Evolutionary conservation across 148 eudicot genomes (phyloP).

Genomic region (Linanthus parryae): DNA sequence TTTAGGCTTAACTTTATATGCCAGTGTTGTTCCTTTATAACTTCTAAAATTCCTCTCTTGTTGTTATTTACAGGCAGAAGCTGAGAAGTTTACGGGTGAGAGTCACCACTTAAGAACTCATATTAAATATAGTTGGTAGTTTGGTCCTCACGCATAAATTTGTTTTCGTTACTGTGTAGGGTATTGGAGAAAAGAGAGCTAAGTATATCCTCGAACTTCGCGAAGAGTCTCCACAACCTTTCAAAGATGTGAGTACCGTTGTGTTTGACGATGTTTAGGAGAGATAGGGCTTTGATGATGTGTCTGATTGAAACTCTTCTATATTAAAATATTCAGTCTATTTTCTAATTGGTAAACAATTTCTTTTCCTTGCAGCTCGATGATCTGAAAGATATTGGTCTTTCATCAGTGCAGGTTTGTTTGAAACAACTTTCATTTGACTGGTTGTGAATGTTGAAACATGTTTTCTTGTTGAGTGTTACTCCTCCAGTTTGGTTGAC

Average conservation of each 20-base stretch:
- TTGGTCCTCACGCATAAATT: background rate
- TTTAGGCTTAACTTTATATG: too few species aligned
- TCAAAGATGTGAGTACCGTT: slow-evolving; percentile 45
- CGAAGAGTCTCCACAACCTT: slow-evolving; percentile 72
- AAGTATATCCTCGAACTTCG: slow-evolving; percentile 62
- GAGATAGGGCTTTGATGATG: too few species aligned
- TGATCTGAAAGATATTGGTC: slow-evolving; percentile 69
- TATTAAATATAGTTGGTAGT: background rate
- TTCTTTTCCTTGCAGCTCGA: slow-evolving; percentile 49
- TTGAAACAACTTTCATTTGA: too few species aligned
- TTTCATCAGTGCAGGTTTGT: slow-evolving; percentile 66
- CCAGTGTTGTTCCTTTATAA: background rate
- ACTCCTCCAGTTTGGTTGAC: too few species aligned
- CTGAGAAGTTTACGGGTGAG: slow-evolving; percentile 64
- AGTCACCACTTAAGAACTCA: background rate
- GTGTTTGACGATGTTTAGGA: too few species aligned
- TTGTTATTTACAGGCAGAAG: slow-evolving; percentile 52
- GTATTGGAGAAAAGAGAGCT: slow-evolving; percentile 83
- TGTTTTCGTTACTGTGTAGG: slow-evolving; percentile 21
- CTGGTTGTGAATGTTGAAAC: too few species aligned
- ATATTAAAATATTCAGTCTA: too few species aligned
- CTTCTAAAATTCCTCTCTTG: background rate
- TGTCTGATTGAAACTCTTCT: too few species aligned
- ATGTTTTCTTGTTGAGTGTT: too few species aligned
- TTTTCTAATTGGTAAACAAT: background rate